Base-by-base conservation (phyloP, 495 filamentous ascomycete species). In the Tetracladium marchalianum region DNA sequence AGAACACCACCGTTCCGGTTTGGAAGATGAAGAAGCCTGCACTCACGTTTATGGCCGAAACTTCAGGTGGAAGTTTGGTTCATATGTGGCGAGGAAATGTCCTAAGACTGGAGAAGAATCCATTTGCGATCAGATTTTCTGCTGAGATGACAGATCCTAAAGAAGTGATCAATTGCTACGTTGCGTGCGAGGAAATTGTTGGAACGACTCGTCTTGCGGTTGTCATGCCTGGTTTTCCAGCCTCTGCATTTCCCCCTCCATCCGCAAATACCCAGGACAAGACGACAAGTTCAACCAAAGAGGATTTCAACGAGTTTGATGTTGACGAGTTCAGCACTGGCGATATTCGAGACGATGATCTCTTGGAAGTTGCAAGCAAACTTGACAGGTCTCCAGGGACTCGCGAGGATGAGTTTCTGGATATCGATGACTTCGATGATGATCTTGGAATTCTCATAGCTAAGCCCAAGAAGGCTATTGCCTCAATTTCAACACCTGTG, bases 181-280 rank as follows among this genome's bases (percentile, higher is more conserved):
- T 87, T 11, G 85, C 84, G 64, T 96, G 92, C 53, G 90, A 96
- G 62, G 84, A 87, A 34, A 85, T 96, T 50, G 87, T 90, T 51
- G 93, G 90, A 2, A 96, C 93, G 0, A 61, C 76, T 46, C 70
- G 78, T 36, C 67, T 68, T 24, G 77, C 75, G 35, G 64, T 73
- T 9, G 52, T 95, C 9, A 77, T 77, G 34, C 82, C 78, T 17
- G 64, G 77, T 32, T 58, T 94, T 43, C 73, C 79, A 2, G 49
- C 63, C 0, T 70, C 69, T 0, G 56, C 69, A 1, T 90, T 90
- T 56, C 65, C 67, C 24, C 24, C 51, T 11, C 37, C 35, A 46
- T 35, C n/a, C 22, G 16, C 15, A 9, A 34, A 6, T 17, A 11
- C 15, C 11, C 32, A 39, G 16, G 58, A 4, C 12, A 54, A 40